Evolutionary conservation across 2,329 filamentous ascomycete species (phyloP).

Genomic region (Aspergillus novofumigatus): DNA sequence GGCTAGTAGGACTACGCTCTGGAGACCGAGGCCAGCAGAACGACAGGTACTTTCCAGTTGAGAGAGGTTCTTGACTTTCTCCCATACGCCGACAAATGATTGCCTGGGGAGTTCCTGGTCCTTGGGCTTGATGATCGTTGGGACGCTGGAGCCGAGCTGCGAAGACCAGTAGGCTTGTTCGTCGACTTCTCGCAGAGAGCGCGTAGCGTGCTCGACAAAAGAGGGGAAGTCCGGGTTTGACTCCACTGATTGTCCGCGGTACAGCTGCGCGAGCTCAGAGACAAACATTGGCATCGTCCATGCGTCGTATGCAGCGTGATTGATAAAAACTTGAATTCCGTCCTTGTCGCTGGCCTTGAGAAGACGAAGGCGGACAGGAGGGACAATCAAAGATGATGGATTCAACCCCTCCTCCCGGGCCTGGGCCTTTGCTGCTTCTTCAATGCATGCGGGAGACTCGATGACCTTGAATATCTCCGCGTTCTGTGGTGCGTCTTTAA

Average conservation of each 20-base stretch:
- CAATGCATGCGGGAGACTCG: conserved; percentile 8
- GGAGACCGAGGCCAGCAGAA: conserved; percentile 18
- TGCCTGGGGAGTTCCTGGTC: conserved; percentile 3
- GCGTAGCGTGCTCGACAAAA: conserved; percentile 22
- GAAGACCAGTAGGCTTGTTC: conserved; percentile 23
- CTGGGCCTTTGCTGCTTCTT: conserved; percentile 14
- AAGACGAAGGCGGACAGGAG: conserved; percentile 28
- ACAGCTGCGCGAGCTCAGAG: conserved; percentile 27
- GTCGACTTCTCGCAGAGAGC: conserved; percentile 13
- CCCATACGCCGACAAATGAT: conserved; percentile 21
- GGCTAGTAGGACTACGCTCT: conserved; percentile 27
- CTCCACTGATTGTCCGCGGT: conserved; percentile 11
- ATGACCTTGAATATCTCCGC: conserved; percentile 21
- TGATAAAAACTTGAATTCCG: conserved; percentile 28
- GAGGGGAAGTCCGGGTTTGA: conserved; percentile 17
- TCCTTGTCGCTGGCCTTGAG: conserved; percentile 25
- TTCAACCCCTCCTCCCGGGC: conserved; percentile 19
- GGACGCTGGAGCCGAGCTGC: conserved; percentile 9
- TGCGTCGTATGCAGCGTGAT: conserved; percentile 36
- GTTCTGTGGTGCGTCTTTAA: conserved; percentile 18
- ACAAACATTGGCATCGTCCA: conserved; percentile 33
- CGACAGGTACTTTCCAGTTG: conserved; percentile 19
- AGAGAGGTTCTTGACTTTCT: conserved; percentile 21
- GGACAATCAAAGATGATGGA: conserved; percentile 28
- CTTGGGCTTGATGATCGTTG: conserved; percentile 18